Evolutionary conservation across 108 stramenopile genomes (phyloP).

Genomic region (Skeletonema grethae): DNA sequence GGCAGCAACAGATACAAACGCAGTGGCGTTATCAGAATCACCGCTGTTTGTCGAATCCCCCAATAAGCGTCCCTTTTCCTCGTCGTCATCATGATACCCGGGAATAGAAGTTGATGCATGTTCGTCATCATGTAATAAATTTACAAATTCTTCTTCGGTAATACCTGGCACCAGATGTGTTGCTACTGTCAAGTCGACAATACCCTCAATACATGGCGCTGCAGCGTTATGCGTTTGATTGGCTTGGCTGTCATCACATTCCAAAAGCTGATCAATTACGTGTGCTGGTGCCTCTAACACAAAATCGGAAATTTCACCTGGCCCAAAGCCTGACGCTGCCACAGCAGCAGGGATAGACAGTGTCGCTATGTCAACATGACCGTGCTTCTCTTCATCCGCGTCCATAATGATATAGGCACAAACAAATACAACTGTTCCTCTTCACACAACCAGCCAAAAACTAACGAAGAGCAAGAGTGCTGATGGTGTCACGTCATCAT

Average conservation of each 20-base stretch:
- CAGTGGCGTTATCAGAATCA: neutral
- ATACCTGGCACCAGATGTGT: slow-evolving; percentile 27
- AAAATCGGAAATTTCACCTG: slow-evolving; percentile 27
- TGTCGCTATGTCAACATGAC: slow-evolving; percentile 20
- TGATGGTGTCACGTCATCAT: too few species aligned
- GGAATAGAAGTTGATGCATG: slow-evolving; percentile 9
- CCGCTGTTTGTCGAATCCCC: slow-evolving; percentile 7
- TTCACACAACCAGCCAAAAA: too few species aligned
- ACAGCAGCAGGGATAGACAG: slow-evolving; percentile 24
- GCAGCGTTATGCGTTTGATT: neutral
- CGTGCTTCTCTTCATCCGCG: neutral
- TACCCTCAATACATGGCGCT: slow-evolving; percentile 18
- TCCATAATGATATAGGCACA: neutral
- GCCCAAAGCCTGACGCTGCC: slow-evolving; percentile 16
- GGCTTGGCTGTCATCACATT: neutral
- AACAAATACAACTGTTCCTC: too few species aligned
- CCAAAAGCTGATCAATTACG: slow-evolving; percentile 34
- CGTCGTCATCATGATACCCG: neutral
- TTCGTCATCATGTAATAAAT: slow-evolving; percentile 27
- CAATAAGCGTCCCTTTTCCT: slow-evolving; percentile 10
- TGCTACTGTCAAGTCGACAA: slow-evolving; percentile 31
- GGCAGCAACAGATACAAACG: slow-evolving; percentile 9
- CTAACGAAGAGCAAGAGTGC: too few species aligned
- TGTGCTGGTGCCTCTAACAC: slow-evolving; percentile 32
- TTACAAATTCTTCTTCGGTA: slow-evolving; percentile 37